phyloP scores from a whole-genome alignment of 129 eudicot species.

The Sambucus nigra region DNA sequence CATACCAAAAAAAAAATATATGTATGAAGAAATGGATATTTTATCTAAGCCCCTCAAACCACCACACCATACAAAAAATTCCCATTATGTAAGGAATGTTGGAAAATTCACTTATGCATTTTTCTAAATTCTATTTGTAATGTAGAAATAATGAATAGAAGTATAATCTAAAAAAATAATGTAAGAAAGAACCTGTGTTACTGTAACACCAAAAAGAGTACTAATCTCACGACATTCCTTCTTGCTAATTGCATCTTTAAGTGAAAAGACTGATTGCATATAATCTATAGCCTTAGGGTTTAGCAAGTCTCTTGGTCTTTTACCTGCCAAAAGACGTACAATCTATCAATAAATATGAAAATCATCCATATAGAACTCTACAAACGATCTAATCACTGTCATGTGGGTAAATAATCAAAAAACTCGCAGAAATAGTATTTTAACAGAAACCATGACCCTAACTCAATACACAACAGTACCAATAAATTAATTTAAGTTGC shows the following conservation, averaged over 20 bases:
- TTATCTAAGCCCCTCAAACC: too few relatives aligned
- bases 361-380: background rate
- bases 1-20: too few relatives aligned
- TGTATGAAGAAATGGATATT: too few relatives aligned
- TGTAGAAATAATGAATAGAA: background rate
- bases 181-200: slow-evolving; percentile 62
- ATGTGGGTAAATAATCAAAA: background rate
- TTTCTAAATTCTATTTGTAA: background rate
- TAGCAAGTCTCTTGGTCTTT: slow-evolving; percentile 86
- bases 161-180: background rate
- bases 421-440: background rate
- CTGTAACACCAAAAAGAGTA: slow-evolving; percentile 85
- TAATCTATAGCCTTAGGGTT: slow-evolving; percentile 88
- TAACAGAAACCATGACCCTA: background rate
- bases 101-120: background rate
- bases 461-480: background rate
- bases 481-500: background rate
- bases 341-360: slow-evolving; percentile 5
- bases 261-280: slow-evolving; percentile 74
- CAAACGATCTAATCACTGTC: background rate
- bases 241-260: slow-evolving; percentile 87
- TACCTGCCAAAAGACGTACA: slow-evolving; percentile 42
- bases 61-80: too few relatives aligned
- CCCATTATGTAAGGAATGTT: too few relatives aligned
- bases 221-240: slow-evolving; percentile 79